Evolutionary conservation across 169 alveolate genomes (phyloP), one percentile per base, ranked within the genome.

Genomic region (Plasmodium sp.): DNA sequence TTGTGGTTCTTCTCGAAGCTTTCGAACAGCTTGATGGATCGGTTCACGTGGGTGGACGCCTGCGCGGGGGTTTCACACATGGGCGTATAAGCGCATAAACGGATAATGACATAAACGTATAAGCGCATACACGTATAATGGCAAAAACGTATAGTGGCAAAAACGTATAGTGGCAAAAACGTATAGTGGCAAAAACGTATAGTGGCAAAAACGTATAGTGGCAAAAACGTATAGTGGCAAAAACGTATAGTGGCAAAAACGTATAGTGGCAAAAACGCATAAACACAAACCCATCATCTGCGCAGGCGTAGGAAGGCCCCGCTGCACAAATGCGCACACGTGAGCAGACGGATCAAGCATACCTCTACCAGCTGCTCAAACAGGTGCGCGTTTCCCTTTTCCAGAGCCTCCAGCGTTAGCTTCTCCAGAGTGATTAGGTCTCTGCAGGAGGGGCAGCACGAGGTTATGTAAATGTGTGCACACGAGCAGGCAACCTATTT

Each of bases 361-460:
- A 88, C 94, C 71, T 88, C 84, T 41, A 88, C 94, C 80, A 88
- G 43, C 51, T 88, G 67, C 34, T 88, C 94, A 43, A 88, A 88
- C 72, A 88, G 22, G 36, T 27, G 6, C 72, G 90, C 88, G 36
- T 88, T 88, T 16, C 94, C 94, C 45, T 43, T 80, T 67, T 88
- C 94, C 22, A 88, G 7, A 4, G 94, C 94, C 54, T 80, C 94
- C 48, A 80, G 41, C 74, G 94, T 88, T 67, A 88, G n/a, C 72
- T 88, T 88, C 56, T 88, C 90, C 54, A 88, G 14, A 62, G 58
- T 51, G 36, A 79, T 36, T 79, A 88, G 72, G 82, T 88, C 90
- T 80, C 94, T 88, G 62, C 79, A 43, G 73, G 43, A 18, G 56
- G 72, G 34, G 48, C 56, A 58, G 62, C n/a, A 62, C 6, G 82